Evolutionary conservation across 2,329 filamentous ascomycete species (phyloP).

Genomic region (Zasmidium angulare): DNA sequence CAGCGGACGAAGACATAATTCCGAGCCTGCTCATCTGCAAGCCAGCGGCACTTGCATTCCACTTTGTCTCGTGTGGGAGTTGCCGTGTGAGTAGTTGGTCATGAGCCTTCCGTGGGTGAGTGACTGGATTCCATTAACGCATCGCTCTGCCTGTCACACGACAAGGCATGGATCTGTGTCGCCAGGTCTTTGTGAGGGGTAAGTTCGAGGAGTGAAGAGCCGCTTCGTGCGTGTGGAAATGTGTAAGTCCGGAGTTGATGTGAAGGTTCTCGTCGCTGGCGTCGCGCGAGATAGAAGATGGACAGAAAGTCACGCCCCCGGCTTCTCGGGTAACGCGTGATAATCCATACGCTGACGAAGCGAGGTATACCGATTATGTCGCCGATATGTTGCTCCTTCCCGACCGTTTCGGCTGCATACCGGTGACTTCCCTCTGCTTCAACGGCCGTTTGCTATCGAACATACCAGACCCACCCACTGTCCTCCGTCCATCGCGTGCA

Average conservation of each 20-base stretch:
- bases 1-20: not conserved
- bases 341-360: not conserved
- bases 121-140: not conserved
- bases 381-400: not conserved
- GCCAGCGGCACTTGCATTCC: not conserved
- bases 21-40: not conserved
- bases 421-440: not conserved
- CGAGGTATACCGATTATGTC: not conserved
- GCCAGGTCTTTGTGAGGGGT: not conserved
- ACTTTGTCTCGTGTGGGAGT: not conserved
- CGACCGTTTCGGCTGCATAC: not conserved
- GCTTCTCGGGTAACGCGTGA: not conserved
- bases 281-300: not conserved
- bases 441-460: not conserved
- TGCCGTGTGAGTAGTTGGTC: not conserved
- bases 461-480: not conserved
- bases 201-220: not conserved
- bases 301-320: not conserved
- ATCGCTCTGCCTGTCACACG: not conserved
- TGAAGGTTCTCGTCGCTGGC: not conserved
- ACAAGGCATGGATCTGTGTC: not conserved
- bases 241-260: not conserved
- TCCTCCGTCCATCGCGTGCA: not conserved
- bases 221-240: not conserved
- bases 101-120: not conserved